Conservation (phyloP, 371 early-diverging fungal genomes). For the Chytridium lagenaria region DNA sequence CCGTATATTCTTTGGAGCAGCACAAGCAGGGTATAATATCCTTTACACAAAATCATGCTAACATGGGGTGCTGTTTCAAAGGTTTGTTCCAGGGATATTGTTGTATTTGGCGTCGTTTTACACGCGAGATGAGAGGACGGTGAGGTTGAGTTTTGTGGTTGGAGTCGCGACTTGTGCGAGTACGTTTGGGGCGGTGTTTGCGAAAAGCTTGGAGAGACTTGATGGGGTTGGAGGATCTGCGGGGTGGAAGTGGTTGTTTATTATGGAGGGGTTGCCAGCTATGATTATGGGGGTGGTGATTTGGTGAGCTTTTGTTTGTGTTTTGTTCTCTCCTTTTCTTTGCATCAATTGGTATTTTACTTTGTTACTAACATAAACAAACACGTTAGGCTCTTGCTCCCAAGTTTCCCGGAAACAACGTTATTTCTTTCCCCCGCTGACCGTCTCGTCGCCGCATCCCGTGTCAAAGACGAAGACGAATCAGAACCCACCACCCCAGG, state of each 20-base stretch:
- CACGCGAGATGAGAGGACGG: slow-evolving; percentile 43
- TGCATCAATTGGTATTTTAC: background rate
- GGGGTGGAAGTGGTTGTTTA: slow-evolving; percentile 35
- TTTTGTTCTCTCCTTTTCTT: slow-evolving; percentile 4
- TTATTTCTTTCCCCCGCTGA: slow-evolving; percentile 46
- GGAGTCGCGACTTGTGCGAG: slow-evolving; percentile 35
- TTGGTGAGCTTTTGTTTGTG: slow-evolving; percentile 8
- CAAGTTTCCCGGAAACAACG: slow-evolving; percentile 40
- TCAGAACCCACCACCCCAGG: slow-evolving; percentile 21
- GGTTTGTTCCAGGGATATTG: slow-evolving; percentile 39
- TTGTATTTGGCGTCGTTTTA: slow-evolving; percentile 41
- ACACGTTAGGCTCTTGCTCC: slow-evolving; percentile 34
- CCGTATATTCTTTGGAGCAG: slow-evolving; percentile 28
- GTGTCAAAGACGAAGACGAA: slow-evolving; percentile 40
- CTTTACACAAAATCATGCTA: background rate
- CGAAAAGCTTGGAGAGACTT: slow-evolving; percentile 22
- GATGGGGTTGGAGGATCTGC: slow-evolving; percentile 27
- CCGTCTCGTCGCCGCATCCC: slow-evolving; percentile 37
- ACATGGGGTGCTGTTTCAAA: background rate
- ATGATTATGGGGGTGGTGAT: slow-evolving; percentile 12
- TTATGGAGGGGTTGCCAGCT: slow-evolving; percentile 26
- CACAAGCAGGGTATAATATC: slow-evolving; percentile 37
- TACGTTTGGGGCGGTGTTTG: slow-evolving; percentile 34
- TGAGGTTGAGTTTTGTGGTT: slow-evolving; percentile 37
- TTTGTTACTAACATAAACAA: slow-evolving; percentile 7